Conservation (phyloP, 768 basidiomycete genomes). For the Pulveroboletus sp. region DNA sequence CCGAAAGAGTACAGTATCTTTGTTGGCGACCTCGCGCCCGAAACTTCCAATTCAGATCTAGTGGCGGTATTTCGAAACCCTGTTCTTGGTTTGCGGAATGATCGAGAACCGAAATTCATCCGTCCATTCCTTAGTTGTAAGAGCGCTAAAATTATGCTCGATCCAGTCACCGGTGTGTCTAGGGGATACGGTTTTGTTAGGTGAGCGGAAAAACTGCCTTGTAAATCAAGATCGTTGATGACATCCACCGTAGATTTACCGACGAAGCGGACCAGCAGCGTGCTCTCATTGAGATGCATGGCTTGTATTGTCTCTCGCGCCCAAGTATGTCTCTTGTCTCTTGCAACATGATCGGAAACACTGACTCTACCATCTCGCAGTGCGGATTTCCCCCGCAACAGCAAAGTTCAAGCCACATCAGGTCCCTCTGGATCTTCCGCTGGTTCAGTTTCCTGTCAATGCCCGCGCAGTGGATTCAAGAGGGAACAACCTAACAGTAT, state of each 20-base stretch:
- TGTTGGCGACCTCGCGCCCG: slow-evolving; percentile 89
- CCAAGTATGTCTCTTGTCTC: slow-evolving; percentile 57
- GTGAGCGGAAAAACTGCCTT: slow-evolving; percentile 36
- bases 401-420: slow-evolving; percentile 75
- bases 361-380: slow-evolving; percentile 41
- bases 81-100: slow-evolving; percentile 77
- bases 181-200: slow-evolving; percentile 92
- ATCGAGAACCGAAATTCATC: slow-evolving; percentile 85
- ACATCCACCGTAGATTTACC: slow-evolving; percentile 57
- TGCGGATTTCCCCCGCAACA: slow-evolving; percentile 88
- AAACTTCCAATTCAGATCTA: slow-evolving; percentile 93
- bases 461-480: slow-evolving; percentile 29
- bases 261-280: slow-evolving; percentile 87
- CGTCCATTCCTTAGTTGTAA: slow-evolving; percentile 88
- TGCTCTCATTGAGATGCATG: slow-evolving; percentile 88
- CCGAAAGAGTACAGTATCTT: slow-evolving; percentile 92
- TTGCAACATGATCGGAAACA: slow-evolving; percentile 2
- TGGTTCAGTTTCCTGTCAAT: slow-evolving; percentile 40
- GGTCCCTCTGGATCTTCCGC: slow-evolving; percentile 43
- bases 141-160: slow-evolving; percentile 94
- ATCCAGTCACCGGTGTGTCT: slow-evolving; percentile 84
- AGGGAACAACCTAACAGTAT: slow-evolving; percentile 41
- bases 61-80: slow-evolving; percentile 91
- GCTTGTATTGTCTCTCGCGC: slow-evolving; percentile 81
- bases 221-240: slow-evolving; percentile 7